These are phyloP conservation scores for Vigna mungo DNA, from an alignment of 306 rosid genomes.

Conservation along the genomic window DNA sequence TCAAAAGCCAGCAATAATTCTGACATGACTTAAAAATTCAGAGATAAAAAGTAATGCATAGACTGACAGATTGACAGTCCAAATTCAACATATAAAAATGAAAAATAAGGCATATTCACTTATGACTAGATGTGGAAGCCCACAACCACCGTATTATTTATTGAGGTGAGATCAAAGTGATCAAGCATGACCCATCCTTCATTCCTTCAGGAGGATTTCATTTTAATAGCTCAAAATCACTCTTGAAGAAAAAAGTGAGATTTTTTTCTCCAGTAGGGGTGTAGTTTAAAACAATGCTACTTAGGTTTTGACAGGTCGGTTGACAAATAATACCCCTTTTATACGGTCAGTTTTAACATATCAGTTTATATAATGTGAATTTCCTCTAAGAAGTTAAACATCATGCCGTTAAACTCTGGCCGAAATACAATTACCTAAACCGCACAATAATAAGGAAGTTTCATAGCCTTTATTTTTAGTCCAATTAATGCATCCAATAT, in stretches of 20 bases:
- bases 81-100: slow-evolving; percentile 3
- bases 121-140: slow-evolving; percentile 24
- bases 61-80: slow-evolving; percentile 37
- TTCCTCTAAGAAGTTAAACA: slow-evolving; percentile 15
- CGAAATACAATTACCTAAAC: not conserved
- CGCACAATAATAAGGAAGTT: not conserved
- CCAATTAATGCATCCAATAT: slow-evolving; percentile 1
- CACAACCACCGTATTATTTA: slow-evolving; percentile 7
- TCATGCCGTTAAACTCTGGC: not conserved
- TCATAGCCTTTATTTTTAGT: not conserved
- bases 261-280: not conserved
- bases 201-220: slow-evolving; percentile 6
- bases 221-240: slow-evolving; percentile 1
- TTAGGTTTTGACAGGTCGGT: slow-evolving; percentile 18
- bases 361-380: not conserved
- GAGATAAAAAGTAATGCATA: slow-evolving; percentile 3
- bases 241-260: not conserved
- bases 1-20: slow-evolving; percentile 25
- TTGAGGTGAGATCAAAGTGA: slow-evolving; percentile 12
- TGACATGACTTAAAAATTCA: slow-evolving; percentile 17
- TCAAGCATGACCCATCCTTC: slow-evolving; percentile 4
- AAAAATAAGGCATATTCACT: slow-evolving; percentile 4
- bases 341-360: slow-evolving; percentile 1
- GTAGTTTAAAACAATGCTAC: not conserved
- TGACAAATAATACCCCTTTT: not conserved